These are phyloP conservation scores for Elaeis oleifera DNA, from an alignment of 202 grass and related monocot species.

Conservation along the genomic window DNA sequence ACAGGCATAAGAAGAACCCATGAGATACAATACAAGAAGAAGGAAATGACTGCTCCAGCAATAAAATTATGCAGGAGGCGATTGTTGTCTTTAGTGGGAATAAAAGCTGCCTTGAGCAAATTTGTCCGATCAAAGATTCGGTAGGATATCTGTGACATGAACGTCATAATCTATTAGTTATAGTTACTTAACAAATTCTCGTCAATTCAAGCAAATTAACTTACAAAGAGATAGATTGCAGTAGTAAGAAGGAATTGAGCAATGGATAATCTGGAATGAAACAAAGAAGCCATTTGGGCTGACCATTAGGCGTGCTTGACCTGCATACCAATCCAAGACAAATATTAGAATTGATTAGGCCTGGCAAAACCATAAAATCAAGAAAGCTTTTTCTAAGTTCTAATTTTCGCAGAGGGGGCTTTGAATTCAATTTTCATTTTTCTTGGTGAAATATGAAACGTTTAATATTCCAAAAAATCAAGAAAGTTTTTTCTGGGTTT, in stretches of 20 bases:
- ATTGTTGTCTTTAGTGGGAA: constrained; percentile 36
- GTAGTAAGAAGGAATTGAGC: constrained; percentile 43
- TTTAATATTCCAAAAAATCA: too few species aligned
- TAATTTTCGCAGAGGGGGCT: too few species aligned
- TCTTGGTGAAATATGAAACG: too few species aligned
- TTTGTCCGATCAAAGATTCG: constrained; percentile 39
- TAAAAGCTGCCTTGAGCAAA: constrained; percentile 30
- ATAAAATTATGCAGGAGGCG: constrained; percentile 38
- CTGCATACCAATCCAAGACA: constrained; percentile 13
- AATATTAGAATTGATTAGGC: background rate
- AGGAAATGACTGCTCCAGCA: constrained; percentile 20
- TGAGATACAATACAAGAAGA: constrained; percentile 34
- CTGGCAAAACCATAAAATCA: background rate
- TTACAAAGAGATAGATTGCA: constrained; percentile 38
- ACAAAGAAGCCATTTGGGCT: constrained; percentile 49
- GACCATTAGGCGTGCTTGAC: constrained; percentile 40
- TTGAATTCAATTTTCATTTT: too few species aligned
- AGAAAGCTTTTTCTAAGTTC: too few species aligned
- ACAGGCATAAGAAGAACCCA: constrained; percentile 29
- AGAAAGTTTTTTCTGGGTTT: too few species aligned
- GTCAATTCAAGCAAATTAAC: background rate
- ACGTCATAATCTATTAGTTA: background rate
- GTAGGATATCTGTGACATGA: constrained; percentile 36
- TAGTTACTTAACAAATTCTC: background rate
- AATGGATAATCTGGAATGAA: constrained; percentile 51